Conservation (phyloP, 139 green algal genomes). For the Pleodorina starrii region DNA sequence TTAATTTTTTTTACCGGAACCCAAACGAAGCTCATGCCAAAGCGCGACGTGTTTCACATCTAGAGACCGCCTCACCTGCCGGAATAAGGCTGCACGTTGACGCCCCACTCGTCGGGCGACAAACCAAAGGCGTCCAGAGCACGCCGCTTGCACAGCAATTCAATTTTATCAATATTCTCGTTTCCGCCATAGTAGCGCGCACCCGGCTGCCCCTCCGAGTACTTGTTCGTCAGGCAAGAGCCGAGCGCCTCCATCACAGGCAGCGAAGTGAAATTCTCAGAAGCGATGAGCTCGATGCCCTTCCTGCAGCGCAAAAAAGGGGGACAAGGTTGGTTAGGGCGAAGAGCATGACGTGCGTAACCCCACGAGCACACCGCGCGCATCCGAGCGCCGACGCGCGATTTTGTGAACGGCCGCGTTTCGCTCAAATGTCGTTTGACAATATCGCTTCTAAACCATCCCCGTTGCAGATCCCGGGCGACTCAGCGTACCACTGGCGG, state of each 20-base stretch:
- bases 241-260: slow-evolving; percentile 97
- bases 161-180: slow-evolving; percentile 91
- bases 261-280: slow-evolving; percentile 96
- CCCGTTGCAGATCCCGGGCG: too few species aligned
- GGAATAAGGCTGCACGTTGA: slow-evolving; percentile 97
- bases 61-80: slow-evolving; percentile 87
- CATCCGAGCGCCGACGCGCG: too few species aligned
- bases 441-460: too few species aligned
- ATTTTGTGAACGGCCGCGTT: too few species aligned
- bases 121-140: slow-evolving; percentile 92
- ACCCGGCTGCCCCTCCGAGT: slow-evolving; percentile 95
- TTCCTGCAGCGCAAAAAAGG: slow-evolving; percentile 73
- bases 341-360: too few species aligned
- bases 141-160: slow-evolving; percentile 85
- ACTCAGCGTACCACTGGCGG: slow-evolving; percentile 85
- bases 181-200: slow-evolving; percentile 98
- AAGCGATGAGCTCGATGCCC: slow-evolving; percentile 98
- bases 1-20: too few species aligned
- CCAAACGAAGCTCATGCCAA: too few species aligned
- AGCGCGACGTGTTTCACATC: too few species aligned
- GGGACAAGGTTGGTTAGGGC: not conserved
- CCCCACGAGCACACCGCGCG: too few species aligned
- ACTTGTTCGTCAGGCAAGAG: slow-evolving; percentile 99
- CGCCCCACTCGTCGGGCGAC: slow-evolving; percentile 92
- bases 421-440: too few species aligned